A percentile compares a stretch with the other conserved stretches of the same genome.
phyloP scores from a whole-genome alignment of 805 yeast species.

The Osmozyma mogii region DNA sequence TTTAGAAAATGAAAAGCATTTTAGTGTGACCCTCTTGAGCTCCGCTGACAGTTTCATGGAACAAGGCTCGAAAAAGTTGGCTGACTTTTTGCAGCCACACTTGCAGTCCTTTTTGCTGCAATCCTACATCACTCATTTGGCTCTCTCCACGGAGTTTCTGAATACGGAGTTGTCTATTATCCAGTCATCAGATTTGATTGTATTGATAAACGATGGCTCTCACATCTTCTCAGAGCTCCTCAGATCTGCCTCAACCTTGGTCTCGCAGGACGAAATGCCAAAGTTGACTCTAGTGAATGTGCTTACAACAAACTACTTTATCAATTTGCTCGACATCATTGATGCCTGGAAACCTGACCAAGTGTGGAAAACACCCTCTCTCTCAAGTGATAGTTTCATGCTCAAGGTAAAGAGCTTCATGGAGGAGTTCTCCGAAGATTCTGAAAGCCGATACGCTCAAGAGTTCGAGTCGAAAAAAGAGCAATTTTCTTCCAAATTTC shows the following conservation, averaged over 20 bases:
- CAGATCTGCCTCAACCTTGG: not conserved
- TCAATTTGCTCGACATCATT: slow-evolving; percentile 30
- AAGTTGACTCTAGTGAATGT: slow-evolving; percentile 30
- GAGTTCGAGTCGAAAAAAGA: slow-evolving; percentile 1
- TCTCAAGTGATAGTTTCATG: slow-evolving; percentile 18
- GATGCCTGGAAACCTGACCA: slow-evolving; percentile 26
- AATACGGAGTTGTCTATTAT: slow-evolving; percentile 13
- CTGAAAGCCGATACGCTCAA: not conserved
- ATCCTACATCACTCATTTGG: slow-evolving; percentile 5
- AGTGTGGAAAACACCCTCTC: slow-evolving; percentile 31
- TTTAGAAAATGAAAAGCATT: slow-evolving; percentile 11
- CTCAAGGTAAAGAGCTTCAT: slow-evolving; percentile 21
- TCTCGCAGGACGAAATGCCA: slow-evolving; percentile 11
- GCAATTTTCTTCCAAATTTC: not conserved
- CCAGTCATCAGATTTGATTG: slow-evolving; percentile 20
- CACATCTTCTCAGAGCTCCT: slow-evolving; percentile 19
- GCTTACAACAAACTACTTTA: slow-evolving; percentile 33
- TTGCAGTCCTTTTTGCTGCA: slow-evolving; percentile 1
- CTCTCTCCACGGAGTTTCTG: slow-evolving; percentile 4
- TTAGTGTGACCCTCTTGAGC: slow-evolving; percentile 18
- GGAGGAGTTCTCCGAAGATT: slow-evolving; percentile 13
- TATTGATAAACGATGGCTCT: slow-evolving; percentile 34
- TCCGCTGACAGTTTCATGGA: slow-evolving; percentile 9
- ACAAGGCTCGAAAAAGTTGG: slow-evolving; percentile 14
- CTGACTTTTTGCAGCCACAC: slow-evolving; percentile 9